Base-by-base conservation (phyloP, 805 yeast genomes). In the Starmerella kuoi region DNA sequence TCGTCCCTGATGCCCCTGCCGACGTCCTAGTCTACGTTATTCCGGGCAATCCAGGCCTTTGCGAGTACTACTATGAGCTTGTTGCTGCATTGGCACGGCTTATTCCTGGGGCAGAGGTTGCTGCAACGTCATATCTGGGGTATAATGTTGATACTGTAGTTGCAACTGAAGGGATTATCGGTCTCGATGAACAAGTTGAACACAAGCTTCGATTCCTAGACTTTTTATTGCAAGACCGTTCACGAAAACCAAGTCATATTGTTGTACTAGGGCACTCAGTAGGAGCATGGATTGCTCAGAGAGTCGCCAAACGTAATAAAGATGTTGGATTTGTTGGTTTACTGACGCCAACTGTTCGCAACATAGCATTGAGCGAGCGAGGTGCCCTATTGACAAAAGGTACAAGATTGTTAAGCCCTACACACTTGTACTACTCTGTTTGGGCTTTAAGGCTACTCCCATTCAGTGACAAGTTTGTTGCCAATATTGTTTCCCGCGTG, bases 11-110 rank as follows among this genome's bases (percentile, higher is more conserved):
- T 3, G 9, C 23, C 7, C n/a, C 43, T 4, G 27, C 41, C 12
- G 22, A 33, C 22, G 17, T 18, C 17, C 36, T 80, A 24, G 56
- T 79, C 35, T 67, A 75, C 4, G 67, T 79, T 48, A 66, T 81
- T 5, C 88, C 91, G 0, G 91, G 91, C 0, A 81, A 81, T 50
- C 91, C 91, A 0, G 91, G 88, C 0, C 59, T 81, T 22, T 66
- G 76, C 32, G 76, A 75, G 47, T 81, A 71, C 59, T 81, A 81
- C 57, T 64, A 64, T 17, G 71, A 72, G 3, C 78, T 75, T 52
- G 56, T 80, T 23, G 58, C 61, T 11, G 51, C 58, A 20, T 48
- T 76, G 41, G 72, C 71, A 42, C 53, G 55, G 20, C 51, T 50
- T 26, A 55, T 62, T 39, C 74, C 76, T 2, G 58, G 56, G 15